Evolutionary conservation across 2,329 filamentous ascomycete species (phyloP), one percentile per base, ranked within the genome.

Genomic region (Paecilomyces dactylethromorphus): DNA sequence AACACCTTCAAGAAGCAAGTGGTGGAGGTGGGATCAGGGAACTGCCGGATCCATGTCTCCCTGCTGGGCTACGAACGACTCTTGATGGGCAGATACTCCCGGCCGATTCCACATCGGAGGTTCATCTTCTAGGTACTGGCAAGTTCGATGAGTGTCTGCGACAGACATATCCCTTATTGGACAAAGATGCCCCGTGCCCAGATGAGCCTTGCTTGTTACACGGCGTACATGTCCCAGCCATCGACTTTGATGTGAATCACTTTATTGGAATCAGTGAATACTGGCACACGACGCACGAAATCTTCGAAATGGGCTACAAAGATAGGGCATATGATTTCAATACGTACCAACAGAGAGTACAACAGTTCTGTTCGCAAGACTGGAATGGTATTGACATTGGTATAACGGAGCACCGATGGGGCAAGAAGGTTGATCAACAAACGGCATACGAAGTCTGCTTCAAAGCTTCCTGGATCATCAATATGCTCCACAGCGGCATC

Each of bases 191-290:
- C 56, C 86, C 90, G 0, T 99, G 94, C 69, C 77, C 84, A 3
- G 89, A 96, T 68, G 77, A 87, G 26, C 94, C 95, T 0, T 99
- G 94, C 73, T 79, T 99, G 33, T 81, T 99, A 45, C 91, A 97
- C 66, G 92, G 94, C 0, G 87, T 93, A 63, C 92, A 97, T 70
- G 92, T 94, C 1, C 94, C 94, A 1, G 90, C 91, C 3, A 97
- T 99, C 63, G 94, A 99, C 71, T 99, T 97, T 69, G 88, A 94
- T 62, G 87, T 97, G 35, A 99, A 99, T 68, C 95, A 97, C 72
- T 99, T 99, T 68, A 88, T 99, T 29, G 94, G 94, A 11, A 93
- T 99, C 3, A 97, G 93, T 0, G 94, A 99, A 71, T 99, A 96
- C 75, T 99, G 94, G 93, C 94, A 99, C 73, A 96, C 93, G 0